These are phyloP conservation scores for Acanthamoeba quina DNA, from an alignment of 208 protist species.

Conservation along the genomic window DNA sequence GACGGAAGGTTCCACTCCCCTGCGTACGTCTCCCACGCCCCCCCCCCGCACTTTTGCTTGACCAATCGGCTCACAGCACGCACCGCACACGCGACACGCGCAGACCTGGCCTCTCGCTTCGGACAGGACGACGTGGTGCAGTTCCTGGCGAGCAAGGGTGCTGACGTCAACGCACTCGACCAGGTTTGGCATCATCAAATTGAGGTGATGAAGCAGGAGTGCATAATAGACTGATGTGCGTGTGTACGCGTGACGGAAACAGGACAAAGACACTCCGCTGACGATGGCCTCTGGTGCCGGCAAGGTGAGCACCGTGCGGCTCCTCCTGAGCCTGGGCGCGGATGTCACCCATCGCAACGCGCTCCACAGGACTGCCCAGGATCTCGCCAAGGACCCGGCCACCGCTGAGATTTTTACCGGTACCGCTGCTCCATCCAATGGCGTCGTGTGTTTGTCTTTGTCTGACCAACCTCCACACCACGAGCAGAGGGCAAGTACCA, in stretches of 20 bases:
- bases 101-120: conserved; percentile 20
- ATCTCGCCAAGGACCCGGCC: conserved; percentile 16
- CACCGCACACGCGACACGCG: not conserved
- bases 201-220: not conserved
- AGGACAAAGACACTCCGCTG: conserved; percentile 27
- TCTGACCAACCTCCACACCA: too few relatives aligned
- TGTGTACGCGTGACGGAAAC: not conserved
- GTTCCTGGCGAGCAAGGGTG: not conserved
- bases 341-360: not conserved
- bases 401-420: conserved; percentile 12
- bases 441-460: too few relatives aligned
- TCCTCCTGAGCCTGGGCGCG: conserved; percentile 15
- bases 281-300: conserved; percentile 1
- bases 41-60: not conserved
- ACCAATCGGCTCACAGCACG: not conserved
- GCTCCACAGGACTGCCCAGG: not conserved
- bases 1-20: not conserved
- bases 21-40: not conserved
- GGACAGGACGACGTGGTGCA: conserved; percentile 33
- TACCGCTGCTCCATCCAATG: not conserved
- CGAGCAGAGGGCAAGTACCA: too few relatives aligned
- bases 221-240: not conserved
- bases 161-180: not conserved
- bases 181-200: not conserved
- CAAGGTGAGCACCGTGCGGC: conserved; percentile 36